phyloP scores from a whole-genome alignment of 192 early-diverging fungal genomes.

The Coemansia sp. region DNA sequence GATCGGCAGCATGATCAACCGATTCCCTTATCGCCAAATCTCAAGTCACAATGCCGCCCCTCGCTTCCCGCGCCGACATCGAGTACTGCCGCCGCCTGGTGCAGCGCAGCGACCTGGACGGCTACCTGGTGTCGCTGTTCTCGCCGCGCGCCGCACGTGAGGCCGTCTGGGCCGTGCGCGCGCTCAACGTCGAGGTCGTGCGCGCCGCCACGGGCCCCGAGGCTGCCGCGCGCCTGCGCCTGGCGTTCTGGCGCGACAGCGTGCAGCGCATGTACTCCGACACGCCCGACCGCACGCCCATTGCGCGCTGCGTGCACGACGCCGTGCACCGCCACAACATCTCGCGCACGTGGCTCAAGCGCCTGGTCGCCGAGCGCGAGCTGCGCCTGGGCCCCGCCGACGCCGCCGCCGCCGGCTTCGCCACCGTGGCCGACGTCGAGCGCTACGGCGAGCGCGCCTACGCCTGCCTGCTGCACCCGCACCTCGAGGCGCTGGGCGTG shows the following conservation, averaged over 20 bases:
- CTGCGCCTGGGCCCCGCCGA: no score
- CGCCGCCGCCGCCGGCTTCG: constrained; percentile 63
- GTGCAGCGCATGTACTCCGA: constrained; percentile 67
- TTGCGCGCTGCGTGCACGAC: constrained; percentile 65
- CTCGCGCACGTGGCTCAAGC: constrained; percentile 77
- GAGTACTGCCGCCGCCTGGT: constrained; percentile 47
- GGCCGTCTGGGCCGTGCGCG: constrained; percentile 74
- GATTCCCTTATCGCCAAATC: background rate
- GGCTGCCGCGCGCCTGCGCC: constrained; percentile 72
- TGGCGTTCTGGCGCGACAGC: constrained; percentile 86
- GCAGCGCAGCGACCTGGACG: constrained; percentile 70
- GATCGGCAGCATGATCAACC: no score
- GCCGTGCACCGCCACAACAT: constrained; percentile 56
- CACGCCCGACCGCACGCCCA: constrained; percentile 72
- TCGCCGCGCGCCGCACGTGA: constrained; percentile 63
- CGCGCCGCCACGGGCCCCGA: constrained; percentile 68
- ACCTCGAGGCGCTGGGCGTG: constrained; percentile 82
- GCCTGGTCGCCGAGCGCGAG: constrained; percentile 66
- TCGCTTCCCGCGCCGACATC: constrained; percentile 23
- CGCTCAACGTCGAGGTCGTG: constrained; percentile 89
- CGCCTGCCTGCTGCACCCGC: constrained; percentile 83
- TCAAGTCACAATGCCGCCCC: background rate
- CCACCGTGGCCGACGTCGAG: constrained; percentile 75
- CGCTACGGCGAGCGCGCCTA: constrained; percentile 85
- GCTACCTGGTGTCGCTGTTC: constrained; percentile 76